Conservation (phyloP, 768 basidiomycete genomes). For the Psilocybe cyanescens region DNA sequence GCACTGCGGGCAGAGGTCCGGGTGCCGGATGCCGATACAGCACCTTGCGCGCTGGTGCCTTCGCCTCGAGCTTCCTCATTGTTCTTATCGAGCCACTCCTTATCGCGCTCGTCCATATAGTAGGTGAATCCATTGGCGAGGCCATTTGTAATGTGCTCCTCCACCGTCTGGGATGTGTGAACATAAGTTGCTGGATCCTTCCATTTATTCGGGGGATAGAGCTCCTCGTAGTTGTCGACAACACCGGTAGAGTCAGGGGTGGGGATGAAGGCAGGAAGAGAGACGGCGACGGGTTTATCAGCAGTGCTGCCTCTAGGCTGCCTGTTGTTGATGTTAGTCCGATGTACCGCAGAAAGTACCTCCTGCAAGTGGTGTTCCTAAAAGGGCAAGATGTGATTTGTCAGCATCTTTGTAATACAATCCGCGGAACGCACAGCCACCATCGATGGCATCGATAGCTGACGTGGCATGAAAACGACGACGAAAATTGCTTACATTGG, state of each 20-base stretch:
- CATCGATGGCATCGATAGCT: conserved; percentile 32
- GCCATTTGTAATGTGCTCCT: conserved; percentile 66
- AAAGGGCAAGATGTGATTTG: conserved; percentile 29
- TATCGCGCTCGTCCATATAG: conserved; percentile 95
- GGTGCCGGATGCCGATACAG: conserved; percentile 54
- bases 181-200: conserved; percentile 79
- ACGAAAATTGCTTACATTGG: conserved; percentile 74
- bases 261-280: conserved; percentile 79
- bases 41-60: conserved; percentile 80
- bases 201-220: conserved; percentile 76
- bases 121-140: conserved; percentile 83
- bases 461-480: conserved; percentile 39
- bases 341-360: conserved; percentile 49
- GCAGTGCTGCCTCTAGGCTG: conserved; percentile 28
- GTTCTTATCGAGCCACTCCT: conserved; percentile 92
- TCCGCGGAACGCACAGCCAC: conserved; percentile 58
- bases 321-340: conserved; percentile 33
- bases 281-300: conserved; percentile 37
- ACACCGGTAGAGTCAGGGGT: conserved; percentile 89
- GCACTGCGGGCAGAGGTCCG: conserved; percentile 68
- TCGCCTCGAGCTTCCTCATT: conserved; percentile 87
- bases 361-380: conserved; percentile 62
- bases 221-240: conserved; percentile 74
- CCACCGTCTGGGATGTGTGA: conserved; percentile 83
- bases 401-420: conserved; percentile 49